Percentiles rank a stretch among this genome's conserved stretches.
These are phyloP conservation scores for Poa annua DNA, from an alignment of 176 grass and related monocot genomes.

Conservation along the genomic window DNA sequence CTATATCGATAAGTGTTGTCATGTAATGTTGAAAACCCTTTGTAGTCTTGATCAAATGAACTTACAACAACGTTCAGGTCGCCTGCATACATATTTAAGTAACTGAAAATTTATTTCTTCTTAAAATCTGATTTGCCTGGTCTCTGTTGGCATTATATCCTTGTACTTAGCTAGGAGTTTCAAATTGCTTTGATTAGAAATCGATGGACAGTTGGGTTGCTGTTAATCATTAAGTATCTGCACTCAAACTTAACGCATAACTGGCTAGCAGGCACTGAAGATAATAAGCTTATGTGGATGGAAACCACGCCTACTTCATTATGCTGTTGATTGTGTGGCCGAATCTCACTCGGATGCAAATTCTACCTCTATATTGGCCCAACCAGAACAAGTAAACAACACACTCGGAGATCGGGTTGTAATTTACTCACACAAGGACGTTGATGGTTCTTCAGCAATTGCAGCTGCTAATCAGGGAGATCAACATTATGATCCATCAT, in stretches of 20 bases:
- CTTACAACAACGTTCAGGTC: background rate
- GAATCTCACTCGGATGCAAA: constrained; percentile 51
- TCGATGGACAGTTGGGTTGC: background rate
- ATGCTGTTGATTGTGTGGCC: constrained; percentile 73
- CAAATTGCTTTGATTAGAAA: constrained; percentile 15
- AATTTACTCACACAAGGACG: constrained; percentile 55
- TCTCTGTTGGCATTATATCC: constrained; percentile 10
- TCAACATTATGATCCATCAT: constrained; percentile 69
- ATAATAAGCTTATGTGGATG: constrained; percentile 90
- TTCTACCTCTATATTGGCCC: constrained; percentile 47
- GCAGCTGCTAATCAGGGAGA: constrained; percentile 39
- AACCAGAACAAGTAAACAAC: constrained; percentile 43
- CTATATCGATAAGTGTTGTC: constrained; percentile 30
- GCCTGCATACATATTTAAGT: constrained; percentile 13
- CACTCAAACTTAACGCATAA: constrained; percentile 18
- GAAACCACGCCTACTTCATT: constrained; percentile 83
- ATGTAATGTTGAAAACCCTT: constrained; percentile 16
- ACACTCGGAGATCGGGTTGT: constrained; percentile 48
- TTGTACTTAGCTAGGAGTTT: constrained; percentile 13
- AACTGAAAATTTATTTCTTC: constrained; percentile 31
- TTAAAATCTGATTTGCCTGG: constrained; percentile 22
- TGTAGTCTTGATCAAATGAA: constrained; percentile 26
- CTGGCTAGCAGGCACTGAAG: constrained; percentile 72
- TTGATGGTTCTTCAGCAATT: constrained; percentile 44
- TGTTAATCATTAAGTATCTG: constrained; percentile 6